Conservation (phyloP, 1,284 basidiomycete genomes). For the Tilletia walkeri region DNA sequence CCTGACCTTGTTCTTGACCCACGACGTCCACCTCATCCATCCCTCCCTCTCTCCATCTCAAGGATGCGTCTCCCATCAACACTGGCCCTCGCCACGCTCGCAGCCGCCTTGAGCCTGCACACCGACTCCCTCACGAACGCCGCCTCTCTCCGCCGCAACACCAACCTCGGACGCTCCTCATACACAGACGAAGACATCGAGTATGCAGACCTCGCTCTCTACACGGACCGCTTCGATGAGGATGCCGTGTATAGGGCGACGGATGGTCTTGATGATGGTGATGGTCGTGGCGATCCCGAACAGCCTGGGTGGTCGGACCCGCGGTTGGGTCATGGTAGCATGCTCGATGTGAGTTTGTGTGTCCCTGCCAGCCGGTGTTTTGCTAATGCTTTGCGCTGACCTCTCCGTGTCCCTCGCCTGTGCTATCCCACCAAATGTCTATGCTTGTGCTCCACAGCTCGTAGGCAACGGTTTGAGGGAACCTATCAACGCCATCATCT, state of each 20-base stretch:
- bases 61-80: neutral
- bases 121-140: neutral
- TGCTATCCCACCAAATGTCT: no score
- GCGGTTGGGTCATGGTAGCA: constrained; percentile 35
- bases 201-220: constrained; percentile 13
- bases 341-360: constrained; percentile 38
- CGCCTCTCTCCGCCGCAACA: constrained; percentile 1
- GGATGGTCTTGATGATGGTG: constrained; percentile 20
- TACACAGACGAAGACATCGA: neutral
- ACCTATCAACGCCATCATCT: constrained; percentile 82
- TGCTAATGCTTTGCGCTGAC: constrained; percentile 27
- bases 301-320: constrained; percentile 43
- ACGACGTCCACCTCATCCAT: no score
- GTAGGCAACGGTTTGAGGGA: constrained; percentile 77
- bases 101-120: neutral
- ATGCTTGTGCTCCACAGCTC: constrained; percentile 60
- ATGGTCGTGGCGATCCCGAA: constrained; percentile 22
- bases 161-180: neutral
- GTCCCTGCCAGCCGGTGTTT: constrained; percentile 14
- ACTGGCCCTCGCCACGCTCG: neutral
- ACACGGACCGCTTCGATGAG: constrained; percentile 32
- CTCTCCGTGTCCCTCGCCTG: constrained; percentile 53
- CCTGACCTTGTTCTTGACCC: no score
- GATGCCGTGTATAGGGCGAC: constrained; percentile 28
- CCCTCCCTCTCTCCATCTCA: neutral